Conservation (phyloP, 2,329 filamentous ascomycete species). For the Dactylellina cionopaga region DNA sequence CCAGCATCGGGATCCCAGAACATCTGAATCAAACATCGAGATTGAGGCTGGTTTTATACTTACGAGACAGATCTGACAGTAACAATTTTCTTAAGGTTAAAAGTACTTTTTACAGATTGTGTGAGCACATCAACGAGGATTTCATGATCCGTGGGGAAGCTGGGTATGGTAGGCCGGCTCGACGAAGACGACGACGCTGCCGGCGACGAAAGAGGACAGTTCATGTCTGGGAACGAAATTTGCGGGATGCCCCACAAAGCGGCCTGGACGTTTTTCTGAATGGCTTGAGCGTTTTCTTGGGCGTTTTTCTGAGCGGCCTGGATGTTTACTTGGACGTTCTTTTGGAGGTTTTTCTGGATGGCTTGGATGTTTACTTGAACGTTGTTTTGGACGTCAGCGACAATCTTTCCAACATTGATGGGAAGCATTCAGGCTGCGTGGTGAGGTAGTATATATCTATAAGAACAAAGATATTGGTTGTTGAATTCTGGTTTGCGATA, state of each 20-base stretch:
- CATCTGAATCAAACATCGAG: too few species aligned
- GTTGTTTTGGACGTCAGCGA: constrained; percentile 17
- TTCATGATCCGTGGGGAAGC: constrained; percentile 36
- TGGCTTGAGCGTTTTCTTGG: too few species aligned
- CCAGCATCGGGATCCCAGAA: background rate
- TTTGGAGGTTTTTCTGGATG: constrained; percentile 10
- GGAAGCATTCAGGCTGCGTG: constrained; percentile 3
- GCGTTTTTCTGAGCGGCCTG: background rate
- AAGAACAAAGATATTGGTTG: constrained; percentile 7
- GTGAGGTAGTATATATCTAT: too few species aligned
- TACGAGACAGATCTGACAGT: constrained; percentile 36
- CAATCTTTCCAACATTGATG: constrained; percentile 4
- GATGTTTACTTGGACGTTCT: background rate
- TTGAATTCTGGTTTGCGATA: too few species aligned
- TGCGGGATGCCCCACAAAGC: constrained; percentile 27
- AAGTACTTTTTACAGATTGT: constrained; percentile 33
- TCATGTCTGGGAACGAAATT: constrained; percentile 21
- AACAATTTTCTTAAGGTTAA: constrained; percentile 27
- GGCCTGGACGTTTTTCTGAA: constrained; percentile 18
- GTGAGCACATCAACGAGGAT: constrained; percentile 35
- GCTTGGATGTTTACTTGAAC: background rate
- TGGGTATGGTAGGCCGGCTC: constrained; percentile 18
- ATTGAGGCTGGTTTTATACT: background rate
- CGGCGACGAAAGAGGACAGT: background rate
- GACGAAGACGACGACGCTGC: background rate